Conservation (phyloP, 371 early-diverging fungal genomes). For the Lichtheimia hyalospora region DNA sequence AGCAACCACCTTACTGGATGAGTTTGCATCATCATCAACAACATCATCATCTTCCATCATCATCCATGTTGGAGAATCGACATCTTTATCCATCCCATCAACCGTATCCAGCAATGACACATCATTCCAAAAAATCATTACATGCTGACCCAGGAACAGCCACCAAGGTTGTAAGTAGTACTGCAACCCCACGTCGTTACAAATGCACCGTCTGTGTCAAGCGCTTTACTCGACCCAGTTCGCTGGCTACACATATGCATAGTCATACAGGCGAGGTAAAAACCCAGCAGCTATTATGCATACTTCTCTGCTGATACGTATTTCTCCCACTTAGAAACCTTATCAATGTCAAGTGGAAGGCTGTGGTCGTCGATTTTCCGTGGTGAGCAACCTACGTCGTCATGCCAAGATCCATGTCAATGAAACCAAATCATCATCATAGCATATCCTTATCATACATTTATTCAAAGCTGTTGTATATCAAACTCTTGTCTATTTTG, state of each 20-base stretch:
- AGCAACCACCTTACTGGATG: background rate
- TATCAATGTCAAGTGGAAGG: conserved; percentile 27
- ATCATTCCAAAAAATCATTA: background rate
- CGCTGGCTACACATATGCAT: conserved; percentile 59
- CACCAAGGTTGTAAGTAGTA: conserved; percentile 6
- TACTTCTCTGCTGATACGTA: background rate
- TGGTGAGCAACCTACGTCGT: conserved; percentile 32
- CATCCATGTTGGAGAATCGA: background rate
- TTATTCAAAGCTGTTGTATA: background rate
- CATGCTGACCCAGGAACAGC: background rate
- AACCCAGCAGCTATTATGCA: background rate
- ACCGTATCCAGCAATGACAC: background rate
- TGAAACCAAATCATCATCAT: background rate
- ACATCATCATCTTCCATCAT: background rate
- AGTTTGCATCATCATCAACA: background rate
- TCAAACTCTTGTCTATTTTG: background rate
- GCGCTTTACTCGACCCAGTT: conserved; percentile 61
- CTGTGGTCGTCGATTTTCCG: conserved; percentile 34
- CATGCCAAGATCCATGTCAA: conserved; percentile 32
- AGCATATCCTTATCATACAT: background rate
- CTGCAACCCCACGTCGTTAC: conserved; percentile 25
- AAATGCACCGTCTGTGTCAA: conserved; percentile 53
- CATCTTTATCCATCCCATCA: background rate
- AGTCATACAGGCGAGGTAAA: conserved; percentile 63
- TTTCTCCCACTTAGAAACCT: conserved; percentile 23